Evolutionary conservation across 2,329 filamentous ascomycete species (phyloP).

Genomic region (Claviceps monticola): DNA sequence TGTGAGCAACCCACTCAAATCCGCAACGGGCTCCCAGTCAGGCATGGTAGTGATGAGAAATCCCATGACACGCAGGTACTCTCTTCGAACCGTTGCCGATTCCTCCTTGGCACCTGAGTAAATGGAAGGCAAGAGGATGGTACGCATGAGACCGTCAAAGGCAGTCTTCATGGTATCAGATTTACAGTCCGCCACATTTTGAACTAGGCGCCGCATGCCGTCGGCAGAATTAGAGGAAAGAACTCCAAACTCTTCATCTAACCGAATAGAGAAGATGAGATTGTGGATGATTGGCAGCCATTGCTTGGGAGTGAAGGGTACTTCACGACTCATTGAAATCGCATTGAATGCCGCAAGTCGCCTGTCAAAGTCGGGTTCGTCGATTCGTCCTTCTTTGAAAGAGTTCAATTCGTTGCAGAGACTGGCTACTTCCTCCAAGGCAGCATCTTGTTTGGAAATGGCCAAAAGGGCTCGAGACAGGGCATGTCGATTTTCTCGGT

Average conservation of each 20-base stretch:
- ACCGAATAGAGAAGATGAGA: constrained; percentile 71
- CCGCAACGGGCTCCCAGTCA: constrained; percentile 55
- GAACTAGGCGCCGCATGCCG: constrained; percentile 63
- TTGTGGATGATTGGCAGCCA: constrained; percentile 87
- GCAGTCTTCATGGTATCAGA: constrained; percentile 21
- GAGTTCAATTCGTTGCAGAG: constrained; percentile 75
- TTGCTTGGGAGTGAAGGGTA: constrained; percentile 50
- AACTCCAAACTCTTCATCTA: constrained; percentile 80
- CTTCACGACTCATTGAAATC: constrained; percentile 51
- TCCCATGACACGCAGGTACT: constrained; percentile 68
- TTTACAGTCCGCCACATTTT: constrained; percentile 36
- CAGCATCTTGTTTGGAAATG: constrained; percentile 50
- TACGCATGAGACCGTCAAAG: constrained; percentile 45
- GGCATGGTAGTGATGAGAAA: constrained; percentile 61
- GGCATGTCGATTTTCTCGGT: constrained; percentile 59
- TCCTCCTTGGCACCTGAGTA: constrained; percentile 61
- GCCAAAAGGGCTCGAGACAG: constrained; percentile 60
- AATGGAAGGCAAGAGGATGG: constrained; percentile 59
- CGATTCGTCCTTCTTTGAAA: constrained; percentile 55
- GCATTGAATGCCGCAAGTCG: constrained; percentile 62
- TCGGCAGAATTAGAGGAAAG: constrained; percentile 69
- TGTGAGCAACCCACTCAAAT: constrained; percentile 56
- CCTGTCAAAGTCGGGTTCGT: constrained; percentile 78
- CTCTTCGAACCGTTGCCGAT: constrained; percentile 73
- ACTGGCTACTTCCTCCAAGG: constrained; percentile 47